A percentile compares a stretch with the other conserved stretches of the same genome.
Evolutionary conservation across 2,329 filamentous ascomycete species (phyloP).

Genomic region (Exophiala bonariae): DNA sequence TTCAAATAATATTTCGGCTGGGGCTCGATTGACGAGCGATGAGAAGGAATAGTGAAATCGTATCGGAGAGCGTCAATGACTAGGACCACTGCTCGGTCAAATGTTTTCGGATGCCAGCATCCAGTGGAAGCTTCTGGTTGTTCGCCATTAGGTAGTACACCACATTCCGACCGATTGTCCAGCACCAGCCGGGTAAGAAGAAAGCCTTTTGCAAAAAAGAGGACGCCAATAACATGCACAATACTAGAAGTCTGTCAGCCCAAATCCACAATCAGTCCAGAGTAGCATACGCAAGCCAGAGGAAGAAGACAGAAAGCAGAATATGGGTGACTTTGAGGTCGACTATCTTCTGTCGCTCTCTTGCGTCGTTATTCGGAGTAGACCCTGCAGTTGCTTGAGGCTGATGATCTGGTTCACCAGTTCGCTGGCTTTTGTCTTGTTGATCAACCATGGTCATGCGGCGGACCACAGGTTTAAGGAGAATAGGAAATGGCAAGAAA

Average conservation of each 20-base stretch:
- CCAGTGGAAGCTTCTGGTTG: conserved; percentile 56
- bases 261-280: background rate
- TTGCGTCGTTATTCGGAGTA: conserved; percentile 9
- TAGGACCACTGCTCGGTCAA: conserved; percentile 86
- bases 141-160: conserved; percentile 58
- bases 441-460: conserved; percentile 18
- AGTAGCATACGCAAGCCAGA: conserved; percentile 30
- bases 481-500: conserved; percentile 3
- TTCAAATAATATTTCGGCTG: conserved; percentile 73
- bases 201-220: conserved; percentile 93
- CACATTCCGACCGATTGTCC: conserved; percentile 72
- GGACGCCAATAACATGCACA: conserved; percentile 78
- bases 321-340: conserved; percentile 29
- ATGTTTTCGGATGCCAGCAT: conserved; percentile 95
- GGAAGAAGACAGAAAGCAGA: conserved; percentile 24
- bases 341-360: conserved; percentile 16
- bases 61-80: conserved; percentile 93
- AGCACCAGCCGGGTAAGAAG: conserved; percentile 82
- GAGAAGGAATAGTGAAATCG: conserved; percentile 87
- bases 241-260: conserved; percentile 42
- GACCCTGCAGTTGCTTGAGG: conserved; percentile 1
- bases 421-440: conserved; percentile 8
- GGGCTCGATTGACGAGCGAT: conserved; percentile 43
- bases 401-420: conserved; percentile 8
- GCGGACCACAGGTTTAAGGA: background rate